phyloP scores from a whole-genome alignment of 371 early-diverging fungal species.

The Mucor irregularis region DNA sequence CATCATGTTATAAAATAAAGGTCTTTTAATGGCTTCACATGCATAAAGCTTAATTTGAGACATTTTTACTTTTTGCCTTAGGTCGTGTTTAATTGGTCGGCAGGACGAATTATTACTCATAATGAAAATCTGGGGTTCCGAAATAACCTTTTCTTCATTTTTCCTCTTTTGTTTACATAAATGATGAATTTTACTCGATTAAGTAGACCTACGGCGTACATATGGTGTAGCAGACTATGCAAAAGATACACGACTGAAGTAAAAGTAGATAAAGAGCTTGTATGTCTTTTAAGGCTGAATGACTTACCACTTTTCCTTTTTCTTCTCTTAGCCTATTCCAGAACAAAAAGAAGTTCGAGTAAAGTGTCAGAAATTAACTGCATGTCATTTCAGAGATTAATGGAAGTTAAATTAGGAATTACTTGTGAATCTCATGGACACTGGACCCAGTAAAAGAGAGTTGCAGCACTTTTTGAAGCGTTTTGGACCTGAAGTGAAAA shows the following conservation, averaged over 20 bases:
- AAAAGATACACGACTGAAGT: neutral
- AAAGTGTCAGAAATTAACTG: no score
- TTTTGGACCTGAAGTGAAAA: slow-evolving; percentile 43
- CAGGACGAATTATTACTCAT: no score
- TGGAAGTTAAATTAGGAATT: no score
- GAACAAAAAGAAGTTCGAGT: slow-evolving; percentile 28
- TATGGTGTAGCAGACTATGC: neutral
- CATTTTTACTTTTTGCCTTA: neutral
- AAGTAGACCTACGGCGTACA: neutral
- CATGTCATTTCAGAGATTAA: no score
- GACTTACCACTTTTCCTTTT: neutral
- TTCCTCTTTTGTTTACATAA: neutral
- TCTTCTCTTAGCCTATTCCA: neutral
- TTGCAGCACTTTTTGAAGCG: slow-evolving; percentile 72
- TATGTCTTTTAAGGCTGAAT: neutral
- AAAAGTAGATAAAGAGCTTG: neutral
- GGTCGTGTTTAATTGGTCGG: no score
- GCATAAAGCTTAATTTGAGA: no score
- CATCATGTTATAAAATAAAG: no score
- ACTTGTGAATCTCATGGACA: slow-evolving; percentile 43
- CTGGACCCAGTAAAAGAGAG: slow-evolving; percentile 78
- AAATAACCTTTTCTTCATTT: neutral
- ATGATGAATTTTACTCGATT: neutral
- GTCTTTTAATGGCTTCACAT: no score
- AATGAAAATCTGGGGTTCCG: no score